A percentile compares a stretch with the other conserved stretches of the same genome.
Evolutionary conservation across 2,329 filamentous ascomycete species (phyloP).

Genomic region (Phyllosticta citribraziliensis): DNA sequence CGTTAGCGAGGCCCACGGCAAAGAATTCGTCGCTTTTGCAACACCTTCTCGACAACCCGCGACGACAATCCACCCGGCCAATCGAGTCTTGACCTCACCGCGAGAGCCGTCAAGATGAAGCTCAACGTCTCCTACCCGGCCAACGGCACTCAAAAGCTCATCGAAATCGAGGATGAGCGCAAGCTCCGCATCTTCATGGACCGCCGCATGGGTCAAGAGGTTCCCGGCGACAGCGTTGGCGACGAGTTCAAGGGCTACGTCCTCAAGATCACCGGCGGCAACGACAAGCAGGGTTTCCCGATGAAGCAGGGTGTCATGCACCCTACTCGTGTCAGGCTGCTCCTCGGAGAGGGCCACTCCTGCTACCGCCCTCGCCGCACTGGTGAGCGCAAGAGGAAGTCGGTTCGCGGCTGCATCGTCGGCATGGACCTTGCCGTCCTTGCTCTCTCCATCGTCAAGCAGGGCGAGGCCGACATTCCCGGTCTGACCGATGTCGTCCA

Average conservation of each 20-base stretch:
- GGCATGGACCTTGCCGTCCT: slow-evolving; percentile 90
- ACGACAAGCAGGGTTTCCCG: slow-evolving; percentile 99
- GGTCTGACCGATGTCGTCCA: slow-evolving; percentile 95
- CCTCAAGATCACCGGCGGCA: slow-evolving; percentile 98
- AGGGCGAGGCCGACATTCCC: slow-evolving; percentile 88
- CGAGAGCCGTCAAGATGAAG: slow-evolving; percentile 49
- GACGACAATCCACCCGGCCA: slow-evolving; percentile 6
- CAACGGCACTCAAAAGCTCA: slow-evolving; percentile 99
- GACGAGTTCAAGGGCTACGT: slow-evolving; percentile 99
- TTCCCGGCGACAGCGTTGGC: slow-evolving; percentile 86
- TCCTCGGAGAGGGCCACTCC: slow-evolving; percentile 92
- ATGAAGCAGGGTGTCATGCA: slow-evolving; percentile 99
- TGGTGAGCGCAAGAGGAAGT: slow-evolving; percentile 99
- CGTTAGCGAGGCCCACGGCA: slow-evolving; percentile 8
- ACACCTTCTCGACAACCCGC: slow-evolving; percentile 8
- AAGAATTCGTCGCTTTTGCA: slow-evolving; percentile 3
- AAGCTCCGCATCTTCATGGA: slow-evolving; percentile 99
- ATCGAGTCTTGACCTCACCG: slow-evolving; percentile 9
- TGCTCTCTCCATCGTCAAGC: slow-evolving; percentile 93
- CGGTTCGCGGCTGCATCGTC: slow-evolving; percentile 97
- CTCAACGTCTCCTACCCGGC: slow-evolving; percentile 82
- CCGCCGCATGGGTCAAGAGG: slow-evolving; percentile 90
- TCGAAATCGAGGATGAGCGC: slow-evolving; percentile 98
- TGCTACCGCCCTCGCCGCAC: slow-evolving; percentile 98
- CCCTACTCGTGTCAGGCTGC: slow-evolving; percentile 94